These are phyloP conservation scores for Dendrobium nobile DNA, from an alignment of 106 monocot genomes.

Conservation along the genomic window DNA sequence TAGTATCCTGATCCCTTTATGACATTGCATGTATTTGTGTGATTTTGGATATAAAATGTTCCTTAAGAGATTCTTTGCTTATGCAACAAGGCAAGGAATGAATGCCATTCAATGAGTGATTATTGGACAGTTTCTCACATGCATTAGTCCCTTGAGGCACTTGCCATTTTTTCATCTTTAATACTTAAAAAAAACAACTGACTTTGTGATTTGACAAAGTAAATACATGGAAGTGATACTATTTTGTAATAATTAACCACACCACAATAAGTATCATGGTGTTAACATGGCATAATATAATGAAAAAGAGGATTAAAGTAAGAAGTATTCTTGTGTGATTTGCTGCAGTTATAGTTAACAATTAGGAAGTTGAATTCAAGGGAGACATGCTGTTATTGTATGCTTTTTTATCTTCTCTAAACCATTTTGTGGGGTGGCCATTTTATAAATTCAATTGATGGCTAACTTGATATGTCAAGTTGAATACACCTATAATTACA, in stretches of 20 bases:
- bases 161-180: neutral
- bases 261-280: neutral
- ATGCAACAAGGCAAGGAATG: neutral
- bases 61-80: neutral
- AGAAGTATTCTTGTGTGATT: neutral
- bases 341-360: neutral
- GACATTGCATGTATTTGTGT: neutral
- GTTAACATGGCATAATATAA: neutral
- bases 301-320: neutral
- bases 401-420: neutral
- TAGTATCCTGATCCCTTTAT: neutral
- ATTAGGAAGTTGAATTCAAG: neutral
- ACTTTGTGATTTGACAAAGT: neutral
- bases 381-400: neutral
- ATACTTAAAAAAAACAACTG: neutral
- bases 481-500: neutral
- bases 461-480: neutral
- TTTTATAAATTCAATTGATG: neutral
- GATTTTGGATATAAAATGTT: neutral
- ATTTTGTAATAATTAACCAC: neutral
- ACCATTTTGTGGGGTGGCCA: neutral
- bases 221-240: neutral
- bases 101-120: neutral
- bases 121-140: neutral
- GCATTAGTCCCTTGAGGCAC: neutral